A percentile compares a stretch with the other conserved stretches of the same genome.
Conservation (phyloP, 2,329 filamentous ascomycete species). For the Penicillium polonicum region DNA sequence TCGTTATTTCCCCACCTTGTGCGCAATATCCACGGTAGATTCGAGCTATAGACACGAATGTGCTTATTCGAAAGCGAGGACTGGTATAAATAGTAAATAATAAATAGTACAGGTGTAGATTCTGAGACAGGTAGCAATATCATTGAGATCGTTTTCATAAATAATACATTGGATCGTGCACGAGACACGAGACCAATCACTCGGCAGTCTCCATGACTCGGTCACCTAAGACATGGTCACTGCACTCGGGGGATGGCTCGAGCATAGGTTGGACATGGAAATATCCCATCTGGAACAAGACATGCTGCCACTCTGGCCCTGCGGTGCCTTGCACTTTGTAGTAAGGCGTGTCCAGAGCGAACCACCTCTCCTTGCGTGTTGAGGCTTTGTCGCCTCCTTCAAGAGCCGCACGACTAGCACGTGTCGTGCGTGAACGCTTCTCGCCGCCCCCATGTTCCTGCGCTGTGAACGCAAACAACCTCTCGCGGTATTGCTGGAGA, state of each 20-base stretch:
- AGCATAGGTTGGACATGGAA: conserved; percentile 27
- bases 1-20: background rate
- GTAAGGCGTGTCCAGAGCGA: conserved; percentile 61
- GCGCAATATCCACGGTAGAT: too few species aligned
- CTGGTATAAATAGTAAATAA: background rate
- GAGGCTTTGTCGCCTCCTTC: conserved; percentile 69
- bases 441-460: conserved; percentile 46
- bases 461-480: conserved; percentile 61
- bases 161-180: background rate
- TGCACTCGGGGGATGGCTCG: conserved; percentile 17
- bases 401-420: conserved; percentile 71
- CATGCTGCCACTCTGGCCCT: conserved; percentile 42
- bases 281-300: conserved; percentile 34
- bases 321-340: conserved; percentile 66
- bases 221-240: conserved; percentile 13
- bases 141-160: conserved; percentile 3
- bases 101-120: background rate
- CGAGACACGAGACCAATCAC: background rate
- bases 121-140: background rate
- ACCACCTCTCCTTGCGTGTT: conserved; percentile 71
- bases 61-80: background rate
- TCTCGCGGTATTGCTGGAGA: conserved; percentile 66
- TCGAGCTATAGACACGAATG: too few species aligned
- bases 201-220: background rate
- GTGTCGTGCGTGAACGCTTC: conserved; percentile 68